Percentiles rank a stretch among this genome's conserved stretches.
Conservation (phyloP, 2,329 filamentous ascomycete species). For the Cladosporium colombiae region DNA sequence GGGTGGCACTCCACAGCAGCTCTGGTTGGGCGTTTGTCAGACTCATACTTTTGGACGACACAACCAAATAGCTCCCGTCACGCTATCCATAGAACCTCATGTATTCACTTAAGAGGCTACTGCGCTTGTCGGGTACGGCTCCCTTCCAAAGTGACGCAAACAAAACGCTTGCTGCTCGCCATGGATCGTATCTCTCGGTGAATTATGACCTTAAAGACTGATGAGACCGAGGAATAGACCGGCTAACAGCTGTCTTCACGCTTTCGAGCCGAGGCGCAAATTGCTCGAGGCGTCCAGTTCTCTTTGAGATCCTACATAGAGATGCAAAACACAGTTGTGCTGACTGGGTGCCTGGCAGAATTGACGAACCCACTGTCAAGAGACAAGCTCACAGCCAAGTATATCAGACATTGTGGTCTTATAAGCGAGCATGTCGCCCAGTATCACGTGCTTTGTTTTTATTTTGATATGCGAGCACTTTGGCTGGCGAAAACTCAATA, state of each 20-base stretch:
- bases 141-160: background rate
- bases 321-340: background rate
- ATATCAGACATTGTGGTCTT: background rate
- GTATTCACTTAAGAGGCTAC: background rate
- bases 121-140: background rate
- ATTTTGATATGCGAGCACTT: background rate
- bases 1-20: background rate
- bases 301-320: background rate
- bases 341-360: background rate
- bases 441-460: background rate
- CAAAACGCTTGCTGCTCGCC: background rate
- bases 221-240: background rate
- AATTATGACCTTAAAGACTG: background rate
- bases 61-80: background rate
- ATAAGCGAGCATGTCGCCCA: background rate
- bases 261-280: background rate
- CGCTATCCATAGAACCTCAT: background rate
- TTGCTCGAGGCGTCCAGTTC: background rate
- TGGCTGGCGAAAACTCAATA: background rate
- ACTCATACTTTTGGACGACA: background rate
- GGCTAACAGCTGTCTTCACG: background rate
- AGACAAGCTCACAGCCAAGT: background rate
- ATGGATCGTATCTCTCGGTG: background rate
- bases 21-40: background rate
- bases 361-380: background rate